Conservation (phyloP, 176 grass and related monocot species). For the Musa acuminata region DNA sequence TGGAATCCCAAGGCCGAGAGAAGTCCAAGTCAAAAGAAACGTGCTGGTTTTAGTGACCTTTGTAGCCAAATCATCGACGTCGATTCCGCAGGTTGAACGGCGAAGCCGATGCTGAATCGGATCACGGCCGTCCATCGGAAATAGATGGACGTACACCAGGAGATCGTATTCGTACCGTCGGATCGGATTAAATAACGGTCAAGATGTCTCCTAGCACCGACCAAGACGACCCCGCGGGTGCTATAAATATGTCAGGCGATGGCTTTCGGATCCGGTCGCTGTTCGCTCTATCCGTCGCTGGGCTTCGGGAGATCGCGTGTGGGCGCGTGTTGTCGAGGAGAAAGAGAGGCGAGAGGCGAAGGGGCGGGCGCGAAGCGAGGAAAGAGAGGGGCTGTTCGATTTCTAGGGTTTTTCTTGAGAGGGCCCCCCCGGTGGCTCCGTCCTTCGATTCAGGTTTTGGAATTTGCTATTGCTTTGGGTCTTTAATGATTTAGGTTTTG, state of each 20-base stretch:
- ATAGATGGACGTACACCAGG: neutral
- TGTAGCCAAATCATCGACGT: neutral
- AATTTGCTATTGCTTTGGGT: neutral
- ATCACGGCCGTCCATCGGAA: neutral
- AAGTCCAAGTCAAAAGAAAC: neutral
- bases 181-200: neutral
- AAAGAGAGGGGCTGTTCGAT: neutral
- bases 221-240: neutral
- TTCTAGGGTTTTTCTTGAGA: neutral
- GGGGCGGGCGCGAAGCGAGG: neutral
- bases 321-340: neutral
- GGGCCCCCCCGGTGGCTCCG: neutral
- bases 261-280: neutral
- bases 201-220: neutral
- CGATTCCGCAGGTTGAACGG: neutral
- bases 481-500: neutral
- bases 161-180: neutral
- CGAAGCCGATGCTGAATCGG: neutral
- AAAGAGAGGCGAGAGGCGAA: neutral
- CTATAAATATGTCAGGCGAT: neutral
- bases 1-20: too few species aligned
- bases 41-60: neutral
- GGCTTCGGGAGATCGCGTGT: neutral
- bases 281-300: neutral
- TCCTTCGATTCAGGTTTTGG: neutral